phyloP scores from a whole-genome alignment of 2,329 filamentous ascomycete species.

The Thielaviopsis euricoi region DNA sequence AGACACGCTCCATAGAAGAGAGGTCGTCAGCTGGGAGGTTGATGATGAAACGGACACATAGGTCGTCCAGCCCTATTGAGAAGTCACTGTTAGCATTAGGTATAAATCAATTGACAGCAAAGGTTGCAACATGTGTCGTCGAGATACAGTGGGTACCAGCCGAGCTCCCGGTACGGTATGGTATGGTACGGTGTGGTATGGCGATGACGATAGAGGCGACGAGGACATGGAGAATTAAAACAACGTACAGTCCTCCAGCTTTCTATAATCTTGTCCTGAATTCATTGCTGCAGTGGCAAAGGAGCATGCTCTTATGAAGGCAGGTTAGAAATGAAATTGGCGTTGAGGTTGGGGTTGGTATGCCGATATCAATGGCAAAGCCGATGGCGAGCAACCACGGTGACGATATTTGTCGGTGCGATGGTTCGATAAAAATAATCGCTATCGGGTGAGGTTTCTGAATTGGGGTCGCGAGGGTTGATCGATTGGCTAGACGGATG shows the following conservation, averaged over 20 bases:
- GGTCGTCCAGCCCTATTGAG: constrained; percentile 69
- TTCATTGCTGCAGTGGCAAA: constrained; percentile 5
- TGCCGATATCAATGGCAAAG: background rate
- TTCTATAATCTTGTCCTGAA: constrained; percentile 3
- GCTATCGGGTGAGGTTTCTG: background rate
- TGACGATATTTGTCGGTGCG: background rate
- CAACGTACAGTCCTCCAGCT: constrained; percentile 3
- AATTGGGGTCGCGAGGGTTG: background rate
- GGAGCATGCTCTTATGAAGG: constrained; percentile 4
- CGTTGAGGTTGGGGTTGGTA: background rate
- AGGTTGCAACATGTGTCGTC: background rate
- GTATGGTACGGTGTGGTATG: no score
- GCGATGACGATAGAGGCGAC: background rate
- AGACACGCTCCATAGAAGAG: constrained; percentile 78
- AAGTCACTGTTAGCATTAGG: background rate
- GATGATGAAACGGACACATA: constrained; percentile 95
- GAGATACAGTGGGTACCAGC: background rate
- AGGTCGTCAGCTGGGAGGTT: constrained; percentile 89
- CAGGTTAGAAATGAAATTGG: background rate
- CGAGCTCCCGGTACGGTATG: background rate
- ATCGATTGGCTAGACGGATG: background rate
- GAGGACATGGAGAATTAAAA: background rate
- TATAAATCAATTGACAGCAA: background rate
- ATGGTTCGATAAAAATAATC: background rate
- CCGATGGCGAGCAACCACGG: background rate